phyloP scores from a whole-genome alignment of 768 basidiomycete genomes.

The Psilocybe sp. region DNA sequence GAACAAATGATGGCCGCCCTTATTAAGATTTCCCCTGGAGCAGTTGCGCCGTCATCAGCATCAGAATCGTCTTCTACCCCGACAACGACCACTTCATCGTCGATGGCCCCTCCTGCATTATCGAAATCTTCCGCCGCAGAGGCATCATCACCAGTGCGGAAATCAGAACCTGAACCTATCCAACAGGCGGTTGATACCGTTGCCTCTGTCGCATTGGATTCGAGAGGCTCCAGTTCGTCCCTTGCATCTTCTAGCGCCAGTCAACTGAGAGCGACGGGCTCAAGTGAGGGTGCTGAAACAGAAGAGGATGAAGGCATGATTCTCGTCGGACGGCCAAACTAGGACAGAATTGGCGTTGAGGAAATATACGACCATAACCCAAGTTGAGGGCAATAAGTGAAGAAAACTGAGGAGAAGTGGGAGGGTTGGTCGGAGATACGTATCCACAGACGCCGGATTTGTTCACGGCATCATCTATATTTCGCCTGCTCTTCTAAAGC shows the following conservation, averaged over 20 bases:
- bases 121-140: too few species aligned
- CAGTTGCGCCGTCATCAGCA: conserved; percentile 6
- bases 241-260: conserved; percentile 24
- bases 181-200: conserved; percentile 3
- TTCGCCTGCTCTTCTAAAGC: too few species aligned
- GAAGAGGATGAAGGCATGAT: conserved; percentile 87
- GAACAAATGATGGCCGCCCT: conserved; percentile 79
- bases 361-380: too few species aligned
- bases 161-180: not conserved
- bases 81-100: not conserved
- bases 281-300: conserved; percentile 72
- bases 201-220: not conserved
- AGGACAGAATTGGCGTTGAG: not conserved
- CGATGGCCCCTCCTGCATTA: too few species aligned
- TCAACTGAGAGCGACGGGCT: conserved; percentile 30
- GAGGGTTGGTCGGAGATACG: too few species aligned
- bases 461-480: too few species aligned
- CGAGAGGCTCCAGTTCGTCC: conserved; percentile 30
- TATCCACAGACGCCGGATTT: too few species aligned
- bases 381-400: not conserved
- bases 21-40: conserved; percentile 62
- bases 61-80: not conserved
- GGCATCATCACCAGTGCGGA: too few species aligned
- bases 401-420: too few species aligned
- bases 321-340: conserved; percentile 60